Evolutionary conservation across 2,329 filamentous ascomycete species (phyloP).

Genomic region (Teratosphaeriaceae sp.): DNA sequence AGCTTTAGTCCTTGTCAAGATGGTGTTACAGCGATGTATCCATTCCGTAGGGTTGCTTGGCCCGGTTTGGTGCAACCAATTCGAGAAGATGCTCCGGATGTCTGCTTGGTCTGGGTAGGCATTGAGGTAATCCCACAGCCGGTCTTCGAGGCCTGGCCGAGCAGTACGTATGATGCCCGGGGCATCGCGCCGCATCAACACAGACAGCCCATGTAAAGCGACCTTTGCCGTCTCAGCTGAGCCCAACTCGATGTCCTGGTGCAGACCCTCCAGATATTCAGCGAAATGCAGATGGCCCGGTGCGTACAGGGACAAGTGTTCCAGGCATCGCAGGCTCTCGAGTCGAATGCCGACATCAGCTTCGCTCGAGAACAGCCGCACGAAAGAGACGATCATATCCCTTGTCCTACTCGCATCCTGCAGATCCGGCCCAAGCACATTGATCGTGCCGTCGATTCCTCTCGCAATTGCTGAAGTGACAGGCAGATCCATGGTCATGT

Average conservation of each 20-base stretch:
- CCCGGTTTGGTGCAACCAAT: conserved; percentile 90
- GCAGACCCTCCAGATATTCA: conserved; percentile 75
- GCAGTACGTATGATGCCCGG: conserved; percentile 73
- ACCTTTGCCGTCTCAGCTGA: conserved; percentile 67
- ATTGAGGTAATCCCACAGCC: conserved; percentile 86
- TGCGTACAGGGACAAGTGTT: conserved; percentile 88
- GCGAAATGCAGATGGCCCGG: conserved; percentile 78
- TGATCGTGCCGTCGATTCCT: conserved; percentile 91
- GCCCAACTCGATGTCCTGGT: conserved; percentile 66
- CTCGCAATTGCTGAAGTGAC: conserved; percentile 77
- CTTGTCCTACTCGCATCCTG: conserved; percentile 89
- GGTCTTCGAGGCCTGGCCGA: conserved; percentile 74
- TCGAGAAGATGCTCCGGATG: conserved; percentile 79
- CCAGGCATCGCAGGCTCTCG: conserved; percentile 74
- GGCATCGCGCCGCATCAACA: conserved; percentile 89
- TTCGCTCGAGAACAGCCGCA: conserved; percentile 67
- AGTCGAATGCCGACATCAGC: conserved; percentile 65
- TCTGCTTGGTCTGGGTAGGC: conserved; percentile 66
- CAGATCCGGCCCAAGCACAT: conserved; percentile 89
- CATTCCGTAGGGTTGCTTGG: conserved; percentile 73
- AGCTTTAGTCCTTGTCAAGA: conserved; percentile 78
- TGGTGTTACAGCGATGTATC: conserved; percentile 81
- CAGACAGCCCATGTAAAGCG: conserved; percentile 82
- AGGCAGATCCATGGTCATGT: conserved; percentile 77
- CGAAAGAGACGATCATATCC: conserved; percentile 81